A percentile compares a stretch with the other conserved stretches of the same genome.
Conservation (phyloP, 345 rosid species). For the Eutrema japonicum region DNA sequence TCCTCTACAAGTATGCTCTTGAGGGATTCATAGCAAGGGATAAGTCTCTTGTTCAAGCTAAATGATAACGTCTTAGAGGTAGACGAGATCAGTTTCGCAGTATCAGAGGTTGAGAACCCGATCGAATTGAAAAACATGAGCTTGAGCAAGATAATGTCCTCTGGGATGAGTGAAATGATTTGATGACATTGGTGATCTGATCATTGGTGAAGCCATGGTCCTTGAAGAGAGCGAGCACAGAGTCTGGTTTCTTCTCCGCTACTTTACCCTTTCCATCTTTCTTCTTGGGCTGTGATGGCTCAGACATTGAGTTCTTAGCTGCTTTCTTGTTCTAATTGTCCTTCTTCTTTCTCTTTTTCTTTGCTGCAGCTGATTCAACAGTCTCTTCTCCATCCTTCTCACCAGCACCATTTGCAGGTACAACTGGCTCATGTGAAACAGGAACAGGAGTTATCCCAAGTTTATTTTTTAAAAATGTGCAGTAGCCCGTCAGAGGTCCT, state of each 20-base stretch:
- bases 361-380: slow-evolving; percentile 72
- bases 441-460: slow-evolving; percentile 60
- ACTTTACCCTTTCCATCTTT: slow-evolving; percentile 71
- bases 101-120: slow-evolving; percentile 18
- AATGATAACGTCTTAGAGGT: slow-evolving; percentile 19
- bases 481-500: no score
- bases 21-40: slow-evolving; percentile 34
- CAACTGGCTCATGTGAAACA: slow-evolving; percentile 52
- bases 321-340: slow-evolving; percentile 65
- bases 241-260: slow-evolving; percentile 57
- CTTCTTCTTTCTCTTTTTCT: slow-evolving; percentile 91
- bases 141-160: slow-evolving; percentile 39
- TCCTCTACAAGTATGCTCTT: slow-evolving; percentile 19
- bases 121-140: slow-evolving; percentile 40
- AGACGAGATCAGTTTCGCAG: slow-evolving; percentile 4
- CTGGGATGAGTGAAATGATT: background rate
- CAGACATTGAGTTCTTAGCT: slow-evolving; percentile 49
- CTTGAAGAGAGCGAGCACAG: slow-evolving; percentile 36
- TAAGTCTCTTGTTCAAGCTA: slow-evolving; percentile 30
- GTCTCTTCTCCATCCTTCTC: slow-evolving; percentile 75
- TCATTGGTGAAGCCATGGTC: slow-evolving; percentile 37
- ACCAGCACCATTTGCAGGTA: slow-evolving; percentile 42
- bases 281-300: slow-evolving; percentile 56
- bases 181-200: slow-evolving; percentile 33
- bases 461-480: no score